These are phyloP conservation scores for Tetracladium setigerum DNA, from an alignment of 495 filamentous ascomycete species.

Conservation along the genomic window DNA sequence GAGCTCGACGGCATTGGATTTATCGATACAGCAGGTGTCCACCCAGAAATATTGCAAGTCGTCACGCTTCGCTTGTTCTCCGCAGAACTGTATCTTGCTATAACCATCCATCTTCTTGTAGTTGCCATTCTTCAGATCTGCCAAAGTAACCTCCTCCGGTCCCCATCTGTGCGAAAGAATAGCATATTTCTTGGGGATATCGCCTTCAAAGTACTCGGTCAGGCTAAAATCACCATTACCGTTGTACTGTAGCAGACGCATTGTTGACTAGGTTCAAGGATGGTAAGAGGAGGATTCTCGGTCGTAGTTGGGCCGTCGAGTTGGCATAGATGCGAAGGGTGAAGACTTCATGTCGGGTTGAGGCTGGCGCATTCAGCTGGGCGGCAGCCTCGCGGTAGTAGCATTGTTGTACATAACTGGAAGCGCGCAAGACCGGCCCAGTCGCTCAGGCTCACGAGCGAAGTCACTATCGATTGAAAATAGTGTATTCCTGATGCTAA, in stretches of 20 bases:
- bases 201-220: constrained; percentile 3
- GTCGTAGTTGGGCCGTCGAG: neutral
- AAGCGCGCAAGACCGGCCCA: constrained; percentile 9
- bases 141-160: constrained; percentile 4
- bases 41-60: too few species aligned
- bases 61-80: too few species aligned
- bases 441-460: constrained; percentile 2
- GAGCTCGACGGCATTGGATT: constrained; percentile 23
- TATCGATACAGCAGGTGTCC: constrained; percentile 32
- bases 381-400: constrained; percentile 5
- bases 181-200: constrained; percentile 18
- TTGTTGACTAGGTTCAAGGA: constrained; percentile 4
- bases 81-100: too few species aligned
- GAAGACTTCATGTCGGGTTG: constrained; percentile 6
- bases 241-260: constrained; percentile 10
- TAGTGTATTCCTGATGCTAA: too few species aligned
- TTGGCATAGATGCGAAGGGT: constrained; percentile 3
- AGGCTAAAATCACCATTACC: constrained; percentile 7
- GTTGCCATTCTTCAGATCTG: constrained; percentile 6
- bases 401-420: constrained; percentile 10
- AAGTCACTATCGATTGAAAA: too few species aligned
- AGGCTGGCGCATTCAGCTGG: constrained; percentile 12
- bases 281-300: constrained; percentile 1
- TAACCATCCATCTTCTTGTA: too few species aligned
- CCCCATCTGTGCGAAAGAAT: constrained; percentile 23